A percentile compares a stretch with the other conserved stretches of the same genome.
These are phyloP conservation scores for Artemisia argyi DNA, from an alignment of 129 eudicot species.

Conservation along the genomic window DNA sequence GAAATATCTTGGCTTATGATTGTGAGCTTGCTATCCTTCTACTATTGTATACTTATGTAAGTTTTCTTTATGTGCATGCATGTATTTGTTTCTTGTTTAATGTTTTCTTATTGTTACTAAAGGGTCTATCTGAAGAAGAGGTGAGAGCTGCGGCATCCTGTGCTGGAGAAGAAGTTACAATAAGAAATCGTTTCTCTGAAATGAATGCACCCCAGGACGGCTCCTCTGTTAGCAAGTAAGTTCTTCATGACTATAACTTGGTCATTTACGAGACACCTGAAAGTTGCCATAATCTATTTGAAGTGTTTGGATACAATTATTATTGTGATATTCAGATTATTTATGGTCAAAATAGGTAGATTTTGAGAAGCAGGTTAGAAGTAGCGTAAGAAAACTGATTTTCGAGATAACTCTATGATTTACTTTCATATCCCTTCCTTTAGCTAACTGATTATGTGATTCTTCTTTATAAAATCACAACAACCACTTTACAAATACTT, in stretches of 20 bases:
- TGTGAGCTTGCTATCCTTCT: not conserved
- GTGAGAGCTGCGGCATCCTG: constrained; percentile 97
- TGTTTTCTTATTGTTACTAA: constrained; percentile 3
- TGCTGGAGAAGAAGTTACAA: constrained; percentile 94
- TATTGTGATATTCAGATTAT: not conserved
- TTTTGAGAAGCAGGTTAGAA: too few relatives aligned
- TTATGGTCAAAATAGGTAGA: not conserved
- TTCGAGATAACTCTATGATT: too few relatives aligned
- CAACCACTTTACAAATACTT: too few relatives aligned
- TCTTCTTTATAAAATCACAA: too few relatives aligned
- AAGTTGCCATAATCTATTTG: not conserved
- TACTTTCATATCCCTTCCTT: too few relatives aligned
- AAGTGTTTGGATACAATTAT: not conserved
- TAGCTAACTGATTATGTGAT: too few relatives aligned
- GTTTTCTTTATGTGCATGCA: not conserved
- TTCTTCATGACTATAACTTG: constrained; percentile 21
- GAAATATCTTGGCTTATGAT: not conserved
- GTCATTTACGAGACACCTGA: not conserved
- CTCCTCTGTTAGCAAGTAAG: constrained; percentile 93
- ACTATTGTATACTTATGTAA: not conserved
- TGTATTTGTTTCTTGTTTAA: not conserved
- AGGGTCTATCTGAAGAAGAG: constrained; percentile 99
- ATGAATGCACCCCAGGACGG: constrained; percentile 96
- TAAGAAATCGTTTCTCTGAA: constrained; percentile 95
- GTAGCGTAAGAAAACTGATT: too few relatives aligned